phyloP scores from a whole-genome alignment of 2,329 filamentous ascomycete genomes.

The Sarocladium oryzae region DNA sequence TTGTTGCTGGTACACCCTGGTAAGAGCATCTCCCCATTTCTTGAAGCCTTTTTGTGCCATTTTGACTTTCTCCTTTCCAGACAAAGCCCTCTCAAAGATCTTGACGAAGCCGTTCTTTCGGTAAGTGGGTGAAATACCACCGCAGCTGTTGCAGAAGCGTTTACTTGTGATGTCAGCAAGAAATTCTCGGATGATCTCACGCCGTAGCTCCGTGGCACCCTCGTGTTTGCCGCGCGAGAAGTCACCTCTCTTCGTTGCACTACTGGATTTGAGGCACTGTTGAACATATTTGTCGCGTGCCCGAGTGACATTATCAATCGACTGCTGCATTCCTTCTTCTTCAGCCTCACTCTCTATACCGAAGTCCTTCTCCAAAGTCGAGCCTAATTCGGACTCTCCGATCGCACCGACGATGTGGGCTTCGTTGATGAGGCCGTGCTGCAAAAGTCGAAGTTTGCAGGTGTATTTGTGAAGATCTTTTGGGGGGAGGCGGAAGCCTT shows the following conservation, averaged over 20 bases:
- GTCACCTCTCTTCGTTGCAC: constrained; percentile 38
- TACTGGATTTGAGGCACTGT: constrained; percentile 57
- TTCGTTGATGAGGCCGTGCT: constrained; percentile 74
- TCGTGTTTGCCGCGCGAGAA: constrained; percentile 69
- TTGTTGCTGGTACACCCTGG: constrained; percentile 29
- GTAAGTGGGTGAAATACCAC: constrained; percentile 71
- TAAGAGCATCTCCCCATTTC: constrained; percentile 58
- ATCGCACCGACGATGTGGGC: constrained; percentile 50
- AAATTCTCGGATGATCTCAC: constrained; percentile 74
- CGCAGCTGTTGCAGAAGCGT: constrained; percentile 61
- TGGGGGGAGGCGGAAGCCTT: constrained; percentile 73
- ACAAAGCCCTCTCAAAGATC: constrained; percentile 80
- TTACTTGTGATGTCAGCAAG: constrained; percentile 63
- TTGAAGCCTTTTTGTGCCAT: constrained; percentile 68
- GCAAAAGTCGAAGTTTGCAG: constrained; percentile 80
- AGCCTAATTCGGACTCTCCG: constrained; percentile 36
- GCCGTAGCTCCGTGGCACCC: constrained; percentile 69
- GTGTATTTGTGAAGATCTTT: constrained; percentile 70
- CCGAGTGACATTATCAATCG: constrained; percentile 45
- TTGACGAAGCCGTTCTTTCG: constrained; percentile 89
- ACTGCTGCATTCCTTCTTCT: constrained; percentile 49
- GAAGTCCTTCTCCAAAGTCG: constrained; percentile 23
- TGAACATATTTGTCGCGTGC: constrained; percentile 64
- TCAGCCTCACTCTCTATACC: constrained; percentile 54
- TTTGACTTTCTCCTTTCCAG: constrained; percentile 65